Conservation (phyloP, 1,284 basidiomycete species). For the Inonotus hispidus region DNA sequence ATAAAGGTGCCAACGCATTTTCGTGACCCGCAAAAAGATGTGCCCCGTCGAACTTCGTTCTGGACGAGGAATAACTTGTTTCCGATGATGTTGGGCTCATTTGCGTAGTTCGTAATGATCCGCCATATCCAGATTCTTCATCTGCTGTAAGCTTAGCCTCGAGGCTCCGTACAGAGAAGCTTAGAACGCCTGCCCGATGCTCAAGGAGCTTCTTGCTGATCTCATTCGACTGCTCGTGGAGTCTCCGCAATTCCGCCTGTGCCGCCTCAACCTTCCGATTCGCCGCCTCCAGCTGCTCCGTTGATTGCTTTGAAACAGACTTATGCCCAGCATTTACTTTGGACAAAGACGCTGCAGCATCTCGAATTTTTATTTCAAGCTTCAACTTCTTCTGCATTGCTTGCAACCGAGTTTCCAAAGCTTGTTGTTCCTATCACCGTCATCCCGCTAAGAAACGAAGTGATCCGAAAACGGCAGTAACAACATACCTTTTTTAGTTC, state of each 20-base stretch:
- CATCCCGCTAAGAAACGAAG: conserved; percentile 5
- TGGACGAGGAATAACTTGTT: conserved; percentile 39
- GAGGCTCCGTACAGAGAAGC: conserved; percentile 58
- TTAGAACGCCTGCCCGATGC: conserved; percentile 74
- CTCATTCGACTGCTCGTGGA: conserved; percentile 58
- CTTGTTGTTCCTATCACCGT: conserved; percentile 55
- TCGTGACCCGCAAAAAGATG: conserved; percentile 78
- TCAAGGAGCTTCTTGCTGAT: conserved; percentile 60
- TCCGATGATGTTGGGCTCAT: conserved; percentile 49
- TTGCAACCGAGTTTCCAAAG: conserved; percentile 53
- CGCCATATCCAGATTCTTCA: conserved; percentile 48
- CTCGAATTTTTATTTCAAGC: conserved; percentile 76
- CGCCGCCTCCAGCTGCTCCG: conserved; percentile 63
- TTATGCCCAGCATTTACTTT: conserved; percentile 60
- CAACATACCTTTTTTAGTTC: conserved; percentile 77
- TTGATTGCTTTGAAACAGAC: conserved; percentile 58
- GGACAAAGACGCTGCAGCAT: conserved; percentile 66
- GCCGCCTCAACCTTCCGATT: conserved; percentile 60
- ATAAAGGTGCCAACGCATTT: conserved; percentile 49
- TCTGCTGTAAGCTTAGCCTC: conserved; percentile 49
- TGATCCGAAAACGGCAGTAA: conserved; percentile 1
- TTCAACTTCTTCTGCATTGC: conserved; percentile 65
- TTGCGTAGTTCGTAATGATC: conserved; percentile 44
- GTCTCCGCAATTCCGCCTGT: conserved; percentile 63
- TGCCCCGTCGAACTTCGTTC: conserved; percentile 66